Base-by-base conservation (phyloP, 2,329 filamentous ascomycete genomes). In the Aspergillus pseudoglaucus region DNA sequence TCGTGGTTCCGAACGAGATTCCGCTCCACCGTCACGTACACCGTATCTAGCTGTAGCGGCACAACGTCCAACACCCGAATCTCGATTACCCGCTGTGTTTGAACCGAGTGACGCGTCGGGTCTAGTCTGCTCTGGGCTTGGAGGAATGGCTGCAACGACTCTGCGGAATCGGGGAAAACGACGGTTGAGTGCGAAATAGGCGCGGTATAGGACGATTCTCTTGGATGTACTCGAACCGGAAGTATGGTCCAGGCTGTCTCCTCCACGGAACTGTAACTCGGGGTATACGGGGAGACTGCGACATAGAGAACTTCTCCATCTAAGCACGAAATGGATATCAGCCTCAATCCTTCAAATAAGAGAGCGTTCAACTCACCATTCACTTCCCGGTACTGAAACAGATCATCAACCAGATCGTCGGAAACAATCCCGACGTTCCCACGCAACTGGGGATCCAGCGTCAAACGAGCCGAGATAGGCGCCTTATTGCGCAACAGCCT, bases 361-460 rank as follows among this genome's bases (percentile, higher is more conserved):
- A 27, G 38, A 46, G 22, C 27, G 32, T n/a, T 5, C 25, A 45
- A n/a, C 56, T 59, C 58, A 75, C 79, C 67, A 65, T 83, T 79
- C 67, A 62, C 74, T 60, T 56, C 70, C 69, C 58, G 78, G 61
- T 58, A 81, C 73, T 53, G 87, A 83, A 70, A 94, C 45, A 97
- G 78, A 62, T 94, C 87, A 42, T 79, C 75, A 60, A 90, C 89
- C 45, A 98, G 77, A 67, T 95, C 89, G 60, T 89, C 85, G 10
- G 91, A 95, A 46, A 97, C 70, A 54, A 93, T 80, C 53, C 90
- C 93, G 52, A 90, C 79, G 63, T 95, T 88, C 46, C 88, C 88
- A 69, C 85, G 88, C 59, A 95, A 77, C 66, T 87, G 85, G 63
- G 90, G 87, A 68, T 95, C 90, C 48, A 96, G 81, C 33, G 94